A percentile compares a stretch with the other conserved stretches of the same genome.
Conservation (phyloP, 2,329 filamentous ascomycete species). For the Lecanicillium sp. region DNA sequence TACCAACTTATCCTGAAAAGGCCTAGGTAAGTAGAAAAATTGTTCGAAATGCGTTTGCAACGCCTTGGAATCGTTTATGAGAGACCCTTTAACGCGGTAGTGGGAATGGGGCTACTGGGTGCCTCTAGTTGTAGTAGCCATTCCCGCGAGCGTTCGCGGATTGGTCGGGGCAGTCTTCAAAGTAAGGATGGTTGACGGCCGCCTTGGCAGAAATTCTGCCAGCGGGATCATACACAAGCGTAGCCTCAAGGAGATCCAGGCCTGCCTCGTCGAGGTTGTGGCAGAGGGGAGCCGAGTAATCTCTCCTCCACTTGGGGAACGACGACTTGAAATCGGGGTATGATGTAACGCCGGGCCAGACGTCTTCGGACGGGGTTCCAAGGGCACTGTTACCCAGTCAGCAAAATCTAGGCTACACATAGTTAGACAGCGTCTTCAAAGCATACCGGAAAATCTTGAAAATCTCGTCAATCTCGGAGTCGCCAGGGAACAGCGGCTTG, state of each 20-base stretch:
- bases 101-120: slow-evolving; percentile 5
- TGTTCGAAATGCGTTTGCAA: no score
- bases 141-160: slow-evolving; percentile 19
- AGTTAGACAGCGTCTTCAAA: no score
- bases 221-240: slow-evolving; percentile 83
- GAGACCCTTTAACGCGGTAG: background rate
- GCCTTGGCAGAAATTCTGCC: slow-evolving; percentile 85
- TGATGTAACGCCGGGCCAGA: slow-evolving; percentile 88
- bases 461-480: slow-evolving; percentile 55
- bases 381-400: slow-evolving; percentile 46
- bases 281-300: slow-evolving; percentile 58
- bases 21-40: no score
- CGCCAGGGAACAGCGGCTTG: slow-evolving; percentile 86
- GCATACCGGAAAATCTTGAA: slow-evolving; percentile 64
- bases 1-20: no score
- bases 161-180: slow-evolving; percentile 37
- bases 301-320: slow-evolving; percentile 84
- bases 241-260: slow-evolving; percentile 57
- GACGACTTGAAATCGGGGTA: slow-evolving; percentile 91
- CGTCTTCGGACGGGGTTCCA: slow-evolving; percentile 72
- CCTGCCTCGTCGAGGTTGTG: slow-evolving; percentile 65
- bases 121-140: slow-evolving; percentile 29
- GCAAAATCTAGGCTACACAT: background rate
- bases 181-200: slow-evolving; percentile 78
- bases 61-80: no score